Conservation (phyloP, 805 yeast species). For the Ogataea paraovalis region DNA sequence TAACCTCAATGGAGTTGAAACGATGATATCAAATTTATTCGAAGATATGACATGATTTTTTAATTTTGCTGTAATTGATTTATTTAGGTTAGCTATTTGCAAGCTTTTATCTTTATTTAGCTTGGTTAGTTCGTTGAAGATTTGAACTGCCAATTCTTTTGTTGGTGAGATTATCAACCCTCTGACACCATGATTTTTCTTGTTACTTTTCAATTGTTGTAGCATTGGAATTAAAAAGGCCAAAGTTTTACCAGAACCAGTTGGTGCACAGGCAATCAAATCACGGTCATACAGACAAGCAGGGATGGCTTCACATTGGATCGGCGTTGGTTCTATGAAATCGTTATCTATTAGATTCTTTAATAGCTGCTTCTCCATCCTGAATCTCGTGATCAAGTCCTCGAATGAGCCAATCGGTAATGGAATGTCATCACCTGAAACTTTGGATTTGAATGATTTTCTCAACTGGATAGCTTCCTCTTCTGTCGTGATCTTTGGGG, state of each 20-base stretch:
- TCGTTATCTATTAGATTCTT: slow-evolving; percentile 63
- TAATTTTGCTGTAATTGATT: slow-evolving; percentile 66
- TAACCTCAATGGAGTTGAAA: slow-evolving; percentile 85
- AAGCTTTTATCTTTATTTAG: slow-evolving; percentile 55
- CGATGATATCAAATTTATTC: slow-evolving; percentile 70
- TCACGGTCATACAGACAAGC: slow-evolving; percentile 66
- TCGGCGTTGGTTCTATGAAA: slow-evolving; percentile 85
- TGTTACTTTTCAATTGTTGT: slow-evolving; percentile 37
- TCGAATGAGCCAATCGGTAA: slow-evolving; percentile 86
- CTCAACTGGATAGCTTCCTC: slow-evolving; percentile 63
- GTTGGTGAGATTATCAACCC: slow-evolving; percentile 91
- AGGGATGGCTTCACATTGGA: slow-evolving; percentile 90
- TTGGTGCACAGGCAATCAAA: slow-evolving; percentile 91
- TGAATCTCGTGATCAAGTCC: slow-evolving; percentile 68
- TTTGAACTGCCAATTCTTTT: slow-evolving; percentile 88
- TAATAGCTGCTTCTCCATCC: slow-evolving; percentile 54
- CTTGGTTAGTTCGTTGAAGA: slow-evolving; percentile 60
- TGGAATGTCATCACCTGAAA: slow-evolving; percentile 84
- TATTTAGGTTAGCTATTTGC: slow-evolving; percentile 62
- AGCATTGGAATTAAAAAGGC: slow-evolving; percentile 84
- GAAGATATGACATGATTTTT: slow-evolving; percentile 55
- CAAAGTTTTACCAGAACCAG: slow-evolving; percentile 96
- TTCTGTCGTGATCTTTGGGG: slow-evolving; percentile 39
- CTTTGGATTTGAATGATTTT: slow-evolving; percentile 58
- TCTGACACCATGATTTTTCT: slow-evolving; percentile 48